Conservation (phyloP, 768 basidiomycete genomes). For the Chlorophyllum brunneum region DNA sequence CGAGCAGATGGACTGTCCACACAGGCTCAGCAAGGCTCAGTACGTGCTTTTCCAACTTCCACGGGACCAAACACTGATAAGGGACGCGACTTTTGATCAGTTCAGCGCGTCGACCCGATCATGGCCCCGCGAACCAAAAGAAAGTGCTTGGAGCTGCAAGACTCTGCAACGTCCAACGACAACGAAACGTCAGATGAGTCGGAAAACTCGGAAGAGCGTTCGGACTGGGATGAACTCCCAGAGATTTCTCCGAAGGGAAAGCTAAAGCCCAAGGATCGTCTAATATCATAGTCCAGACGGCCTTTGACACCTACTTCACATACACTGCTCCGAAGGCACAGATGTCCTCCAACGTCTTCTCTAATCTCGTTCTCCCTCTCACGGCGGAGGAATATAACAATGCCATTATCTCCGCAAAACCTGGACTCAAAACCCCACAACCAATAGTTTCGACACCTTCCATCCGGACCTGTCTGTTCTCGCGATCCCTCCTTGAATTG, state of each 20-base stretch:
- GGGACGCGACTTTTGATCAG: too few species aligned
- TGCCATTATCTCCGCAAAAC: conserved; percentile 31
- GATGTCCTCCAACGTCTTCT: conserved; percentile 81
- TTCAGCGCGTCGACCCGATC: too few species aligned
- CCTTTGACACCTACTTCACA: too few species aligned
- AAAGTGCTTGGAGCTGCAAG: too few species aligned
- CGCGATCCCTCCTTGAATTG: conserved; percentile 69
- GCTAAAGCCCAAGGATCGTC: conserved; percentile 20
- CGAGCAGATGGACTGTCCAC: too few species aligned
- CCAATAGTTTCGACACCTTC: conserved; percentile 29
- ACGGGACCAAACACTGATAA: background rate
- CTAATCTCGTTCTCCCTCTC: conserved; percentile 66
- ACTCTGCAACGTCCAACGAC: too few species aligned
- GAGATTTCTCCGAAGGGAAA: conserved; percentile 17
- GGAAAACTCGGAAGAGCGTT: too few species aligned
- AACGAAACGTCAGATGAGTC: too few species aligned
- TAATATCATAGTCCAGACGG: too few species aligned
- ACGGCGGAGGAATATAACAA: conserved; percentile 57
- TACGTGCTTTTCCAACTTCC: background rate
- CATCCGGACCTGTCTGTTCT: too few species aligned
- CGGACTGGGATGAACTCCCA: conserved; percentile 5
- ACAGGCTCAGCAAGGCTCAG: background rate
- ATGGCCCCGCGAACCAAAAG: too few species aligned
- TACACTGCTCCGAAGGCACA: conserved; percentile 56
- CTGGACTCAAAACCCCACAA: conserved; percentile 27